phyloP scores from a whole-genome alignment of 2,329 filamentous ascomycete species.

The Curvularia spicifera region DNA sequence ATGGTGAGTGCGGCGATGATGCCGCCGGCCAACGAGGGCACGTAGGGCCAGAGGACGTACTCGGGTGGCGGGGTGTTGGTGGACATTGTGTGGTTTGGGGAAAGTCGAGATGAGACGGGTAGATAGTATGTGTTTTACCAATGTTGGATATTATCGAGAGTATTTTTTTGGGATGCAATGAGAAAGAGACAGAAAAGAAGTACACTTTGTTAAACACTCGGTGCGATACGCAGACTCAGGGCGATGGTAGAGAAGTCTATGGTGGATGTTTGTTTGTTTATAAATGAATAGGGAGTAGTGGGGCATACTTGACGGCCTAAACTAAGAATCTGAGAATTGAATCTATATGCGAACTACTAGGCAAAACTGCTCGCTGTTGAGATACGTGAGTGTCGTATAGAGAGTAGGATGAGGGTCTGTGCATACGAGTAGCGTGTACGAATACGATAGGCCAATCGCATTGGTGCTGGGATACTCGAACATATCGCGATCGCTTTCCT shows the following conservation, averaged over 20 bases:
- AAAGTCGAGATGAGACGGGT: background rate
- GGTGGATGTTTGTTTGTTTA: background rate
- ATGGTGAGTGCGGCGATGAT: conserved; percentile 59
- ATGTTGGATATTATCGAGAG: too few species aligned
- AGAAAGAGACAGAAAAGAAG: too few species aligned
- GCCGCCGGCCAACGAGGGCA: conserved; percentile 56
- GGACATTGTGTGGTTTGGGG: background rate
- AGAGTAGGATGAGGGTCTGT: background rate
- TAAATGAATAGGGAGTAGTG: background rate
- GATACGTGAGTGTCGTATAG: background rate
- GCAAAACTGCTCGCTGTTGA: conserved; percentile 1
- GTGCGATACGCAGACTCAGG: background rate
- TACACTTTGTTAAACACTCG: too few species aligned
- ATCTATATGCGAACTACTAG: background rate
- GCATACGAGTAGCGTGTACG: conserved; percentile 10
- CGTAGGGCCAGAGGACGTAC: conserved; percentile 49
- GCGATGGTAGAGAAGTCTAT: background rate
- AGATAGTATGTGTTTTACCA: too few species aligned
- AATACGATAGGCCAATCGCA: conserved; percentile 15
- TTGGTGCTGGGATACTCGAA: conserved; percentile 1
- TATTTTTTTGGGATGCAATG: too few species aligned
- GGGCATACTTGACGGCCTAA: background rate
- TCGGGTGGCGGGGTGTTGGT: conserved; percentile 22
- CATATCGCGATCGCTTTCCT: background rate
- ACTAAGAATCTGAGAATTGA: background rate